phyloP scores from a whole-genome alignment of 306 rosid species.

The Potentilla sterilis region DNA sequence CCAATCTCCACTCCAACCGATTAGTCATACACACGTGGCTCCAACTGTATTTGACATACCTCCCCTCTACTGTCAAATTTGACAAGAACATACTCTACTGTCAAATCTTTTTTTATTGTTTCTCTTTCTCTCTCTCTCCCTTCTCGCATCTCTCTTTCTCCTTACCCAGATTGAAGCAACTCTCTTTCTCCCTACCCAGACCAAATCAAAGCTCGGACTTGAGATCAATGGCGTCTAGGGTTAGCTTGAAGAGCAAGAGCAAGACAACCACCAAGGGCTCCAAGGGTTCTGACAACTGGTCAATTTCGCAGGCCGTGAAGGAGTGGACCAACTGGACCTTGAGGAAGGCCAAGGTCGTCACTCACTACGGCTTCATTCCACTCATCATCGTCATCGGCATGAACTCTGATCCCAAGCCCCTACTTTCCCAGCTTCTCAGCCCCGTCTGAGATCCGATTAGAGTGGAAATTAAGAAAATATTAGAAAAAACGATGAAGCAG shows the following conservation, averaged over 20 bases:
- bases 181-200: no score
- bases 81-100: no score
- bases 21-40: no score
- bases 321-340: slow-evolving; percentile 82
- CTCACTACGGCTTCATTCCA: slow-evolving; percentile 95
- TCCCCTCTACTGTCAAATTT: no score
- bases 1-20: no score
- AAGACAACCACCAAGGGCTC: slow-evolving; percentile 52
- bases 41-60: no score
- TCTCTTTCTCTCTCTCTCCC: no score
- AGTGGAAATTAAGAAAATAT: no score
- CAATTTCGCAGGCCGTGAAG: slow-evolving; percentile 45
- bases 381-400: slow-evolving; percentile 82
- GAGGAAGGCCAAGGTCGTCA: slow-evolving; percentile 72
- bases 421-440: slow-evolving; percentile 83
- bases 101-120: no score
- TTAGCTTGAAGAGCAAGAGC: slow-evolving; percentile 70
- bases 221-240: slow-evolving; percentile 65
- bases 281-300: slow-evolving; percentile 44
- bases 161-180: no score
- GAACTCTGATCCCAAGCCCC: slow-evolving; percentile 94
- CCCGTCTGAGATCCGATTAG: slow-evolving; percentile 77
- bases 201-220: neutral
- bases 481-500: no score
- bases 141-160: no score